Evolutionary conservation across 2,329 filamentous ascomycete species (phyloP), one percentile per base, ranked within the genome.

Genomic region (Alternaria arbusti): DNA sequence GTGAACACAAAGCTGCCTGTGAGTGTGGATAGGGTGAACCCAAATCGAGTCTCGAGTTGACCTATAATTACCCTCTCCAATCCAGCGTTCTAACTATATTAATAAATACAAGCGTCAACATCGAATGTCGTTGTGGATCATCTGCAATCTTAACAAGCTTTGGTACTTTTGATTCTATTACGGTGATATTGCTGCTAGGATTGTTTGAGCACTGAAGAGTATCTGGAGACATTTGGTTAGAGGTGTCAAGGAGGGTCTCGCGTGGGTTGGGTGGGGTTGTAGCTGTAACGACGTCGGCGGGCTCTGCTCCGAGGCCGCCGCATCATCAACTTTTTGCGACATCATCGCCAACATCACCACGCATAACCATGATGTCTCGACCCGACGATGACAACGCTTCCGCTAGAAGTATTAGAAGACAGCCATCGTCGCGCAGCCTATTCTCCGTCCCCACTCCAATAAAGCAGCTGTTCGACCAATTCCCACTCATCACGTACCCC

Each of bases 401-500:
- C 23, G 22, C 63, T 20, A 30, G 44, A 25, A 49, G 44, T 15
- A 60, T 54, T 25, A 64, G 57, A 10, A 67, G 44, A 25, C 62
- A 45, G 11, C 54, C 63, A 11, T 58, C 69, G 4, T 67, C 70
- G n/a, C 70, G 70, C 51, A 74, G 70, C 63, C 68, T 80, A 47
- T 78, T 79, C 78, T 81, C 85, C 47, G 85, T 94, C 59, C 95
- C 96, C 8, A 81, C 86, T 11, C 91, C 93, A 17, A 85, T 98
- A 70, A 94, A 93, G 79, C 86, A 86, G 55, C 85, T 98, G 63
- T 99, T 98, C 84, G 90, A 95, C 79, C 84, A 81, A 64, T 96
- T 97, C 73, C 96, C 96, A 25, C 86, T 98, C 55, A 79, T 86
- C 62, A 91, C 89, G 40, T 94, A 96, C 80, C 85, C 89, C 26